Conservation (phyloP, 2,329 filamentous ascomycete genomes). For the Colletotrichum phormii region DNA sequence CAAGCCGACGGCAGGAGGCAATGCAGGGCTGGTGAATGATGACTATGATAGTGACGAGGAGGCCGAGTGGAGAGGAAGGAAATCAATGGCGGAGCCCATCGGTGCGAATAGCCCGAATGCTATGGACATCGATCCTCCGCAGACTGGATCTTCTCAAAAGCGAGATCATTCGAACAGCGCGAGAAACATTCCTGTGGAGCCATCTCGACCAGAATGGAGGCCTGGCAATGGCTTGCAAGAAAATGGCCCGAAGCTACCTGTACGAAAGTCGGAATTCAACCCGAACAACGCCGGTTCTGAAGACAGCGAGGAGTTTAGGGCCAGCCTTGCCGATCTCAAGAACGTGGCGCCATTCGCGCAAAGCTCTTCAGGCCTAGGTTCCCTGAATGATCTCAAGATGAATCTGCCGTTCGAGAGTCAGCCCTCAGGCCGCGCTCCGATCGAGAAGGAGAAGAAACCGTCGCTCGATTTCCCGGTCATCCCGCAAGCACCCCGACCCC, state of each 20-base stretch:
- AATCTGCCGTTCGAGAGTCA: conserved; percentile 68
- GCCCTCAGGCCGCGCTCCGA: conserved; percentile 55
- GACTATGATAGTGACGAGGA: conserved; percentile 59
- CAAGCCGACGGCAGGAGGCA: conserved; percentile 58
- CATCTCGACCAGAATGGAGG: conserved; percentile 69
- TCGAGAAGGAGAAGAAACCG: conserved; percentile 48
- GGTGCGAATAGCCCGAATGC: conserved; percentile 63
- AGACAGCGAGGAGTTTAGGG: conserved; percentile 66
- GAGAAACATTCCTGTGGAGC: conserved; percentile 69
- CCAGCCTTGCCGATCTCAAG: conserved; percentile 65
- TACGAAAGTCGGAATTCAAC: conserved; percentile 42
- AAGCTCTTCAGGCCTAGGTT: conserved; percentile 60
- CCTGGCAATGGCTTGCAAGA: conserved; percentile 54
- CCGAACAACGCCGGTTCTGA: conserved; percentile 62
- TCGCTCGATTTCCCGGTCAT: conserved; percentile 59
- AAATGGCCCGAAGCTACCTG: conserved; percentile 30
- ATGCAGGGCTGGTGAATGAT: conserved; percentile 58
- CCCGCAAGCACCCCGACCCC: conserved; percentile 62
- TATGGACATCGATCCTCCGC: conserved; percentile 74
- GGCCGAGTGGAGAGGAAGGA: conserved; percentile 48
- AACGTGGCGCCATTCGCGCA: conserved; percentile 67
- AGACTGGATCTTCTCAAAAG: conserved; percentile 35
- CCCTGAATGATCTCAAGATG: conserved; percentile 66
- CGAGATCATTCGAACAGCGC: conserved; percentile 46
- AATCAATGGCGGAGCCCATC: conserved; percentile 43